Evolutionary conservation across 2,329 filamentous ascomycete genomes (phyloP).

Genomic region (Claviceps pazoutovae): DNA sequence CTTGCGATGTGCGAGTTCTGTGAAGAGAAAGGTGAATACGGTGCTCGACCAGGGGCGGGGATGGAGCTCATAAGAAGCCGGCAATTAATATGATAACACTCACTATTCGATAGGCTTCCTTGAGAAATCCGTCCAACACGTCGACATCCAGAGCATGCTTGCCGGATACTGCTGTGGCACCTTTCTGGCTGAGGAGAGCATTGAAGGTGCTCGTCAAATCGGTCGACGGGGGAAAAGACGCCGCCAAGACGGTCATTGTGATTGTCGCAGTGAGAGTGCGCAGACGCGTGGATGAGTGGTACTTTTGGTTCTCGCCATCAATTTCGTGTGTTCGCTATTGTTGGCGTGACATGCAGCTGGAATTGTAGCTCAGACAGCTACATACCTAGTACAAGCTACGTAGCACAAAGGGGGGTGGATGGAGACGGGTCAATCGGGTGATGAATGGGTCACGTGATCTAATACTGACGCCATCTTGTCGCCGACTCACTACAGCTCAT

Average conservation of each 20-base stretch:
- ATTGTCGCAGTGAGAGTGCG: neutral
- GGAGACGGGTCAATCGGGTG: neutral
- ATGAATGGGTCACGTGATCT: neutral
- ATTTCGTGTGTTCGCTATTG: neutral
- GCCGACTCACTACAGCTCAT: no score
- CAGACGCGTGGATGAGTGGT: neutral
- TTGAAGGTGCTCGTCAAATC: constrained; percentile 59
- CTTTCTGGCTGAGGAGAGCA: constrained; percentile 44
- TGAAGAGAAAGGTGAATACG: constrained; percentile 3
- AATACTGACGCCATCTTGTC: no score
- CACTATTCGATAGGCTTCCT: constrained; percentile 89
- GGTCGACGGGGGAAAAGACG: constrained; percentile 21
- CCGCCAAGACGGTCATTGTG: constrained; percentile 4
- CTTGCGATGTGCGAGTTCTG: constrained; percentile 77
- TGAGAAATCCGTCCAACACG: constrained; percentile 71
- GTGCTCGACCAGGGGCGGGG: no score
- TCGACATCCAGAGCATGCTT: constrained; percentile 22
- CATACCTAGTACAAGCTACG: neutral
- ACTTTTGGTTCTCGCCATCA: neutral
- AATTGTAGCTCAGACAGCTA: neutral
- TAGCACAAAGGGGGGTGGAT: neutral
- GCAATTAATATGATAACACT: constrained; percentile 14
- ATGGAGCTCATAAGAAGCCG: neutral
- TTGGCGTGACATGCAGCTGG: neutral
- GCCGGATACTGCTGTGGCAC: constrained; percentile 35